Evolutionary conservation across 495 filamentous ascomycete genomes (phyloP).

Genomic region (Podospora comata): DNA sequence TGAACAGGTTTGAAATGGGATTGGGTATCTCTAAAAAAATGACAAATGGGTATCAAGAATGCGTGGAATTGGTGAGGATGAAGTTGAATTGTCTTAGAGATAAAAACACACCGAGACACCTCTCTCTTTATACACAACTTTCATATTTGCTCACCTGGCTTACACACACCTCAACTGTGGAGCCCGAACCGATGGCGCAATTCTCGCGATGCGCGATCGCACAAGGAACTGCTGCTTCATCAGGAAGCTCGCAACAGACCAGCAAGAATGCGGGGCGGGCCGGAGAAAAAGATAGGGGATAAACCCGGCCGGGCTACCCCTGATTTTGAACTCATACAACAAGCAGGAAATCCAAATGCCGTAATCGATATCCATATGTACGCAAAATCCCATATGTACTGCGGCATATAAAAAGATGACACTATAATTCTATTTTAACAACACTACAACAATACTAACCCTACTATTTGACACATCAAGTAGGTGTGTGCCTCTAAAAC

Average conservation of each 20-base stretch:
- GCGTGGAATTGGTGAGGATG: background rate
- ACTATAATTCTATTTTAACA: background rate
- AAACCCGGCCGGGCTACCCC: background rate
- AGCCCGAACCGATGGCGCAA: constrained; percentile 5
- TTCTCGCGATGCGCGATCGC: background rate
- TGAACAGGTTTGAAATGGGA: background rate
- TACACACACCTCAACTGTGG: background rate
- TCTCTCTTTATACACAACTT: background rate
- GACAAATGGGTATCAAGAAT: background rate
- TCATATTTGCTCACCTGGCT: background rate
- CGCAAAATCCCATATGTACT: background rate
- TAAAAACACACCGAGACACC: background rate
- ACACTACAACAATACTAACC: background rate
- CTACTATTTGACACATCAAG: background rate
- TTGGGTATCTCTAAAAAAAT: background rate
- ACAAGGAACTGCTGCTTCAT: background rate
- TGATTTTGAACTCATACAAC: background rate
- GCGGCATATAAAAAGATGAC: background rate
- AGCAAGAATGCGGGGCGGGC: background rate
- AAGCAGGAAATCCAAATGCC: background rate
- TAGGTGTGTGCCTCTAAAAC: background rate
- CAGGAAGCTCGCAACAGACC: background rate
- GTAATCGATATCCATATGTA: background rate
- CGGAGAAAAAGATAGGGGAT: background rate
- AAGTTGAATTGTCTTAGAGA: background rate